A percentile compares a stretch with the other conserved stretches of the same genome.
These are phyloP conservation scores for Cyphellophora europaea DNA, from an alignment of 2,329 filamentous ascomycete genomes.

Conservation along the genomic window DNA sequence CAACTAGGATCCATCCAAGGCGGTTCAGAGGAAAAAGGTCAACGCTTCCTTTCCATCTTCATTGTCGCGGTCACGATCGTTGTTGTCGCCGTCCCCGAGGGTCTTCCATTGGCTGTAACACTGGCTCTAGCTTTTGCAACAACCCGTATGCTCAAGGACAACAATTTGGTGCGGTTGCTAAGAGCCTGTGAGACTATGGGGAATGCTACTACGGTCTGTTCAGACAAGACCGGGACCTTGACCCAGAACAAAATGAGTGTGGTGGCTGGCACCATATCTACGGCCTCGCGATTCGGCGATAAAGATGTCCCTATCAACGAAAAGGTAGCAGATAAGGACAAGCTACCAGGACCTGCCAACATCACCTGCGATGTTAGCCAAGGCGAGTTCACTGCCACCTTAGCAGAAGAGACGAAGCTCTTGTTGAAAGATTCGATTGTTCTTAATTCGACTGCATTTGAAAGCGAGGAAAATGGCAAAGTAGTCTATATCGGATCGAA, in stretches of 20 bases:
- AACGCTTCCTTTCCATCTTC: conserved; percentile 49
- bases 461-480: conserved; percentile 52
- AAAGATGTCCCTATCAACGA: conserved; percentile 23
- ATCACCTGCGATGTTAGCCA: conserved; percentile 40
- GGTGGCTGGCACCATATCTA: conserved; percentile 48
- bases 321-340: conserved; percentile 19
- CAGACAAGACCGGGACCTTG: conserved; percentile 57
- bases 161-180: conserved; percentile 51
- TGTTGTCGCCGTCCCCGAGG: conserved; percentile 53
- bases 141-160: conserved; percentile 54
- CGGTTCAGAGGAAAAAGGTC: conserved; percentile 41
- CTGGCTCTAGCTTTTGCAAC: conserved; percentile 54
- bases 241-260: conserved; percentile 57
- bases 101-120: conserved; percentile 51
- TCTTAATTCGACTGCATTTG: conserved; percentile 62
- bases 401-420: conserved; percentile 44
- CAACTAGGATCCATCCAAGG: conserved; percentile 43
- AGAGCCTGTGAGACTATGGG: conserved; percentile 56
- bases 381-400: conserved; percentile 43
- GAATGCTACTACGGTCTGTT: conserved; percentile 55
- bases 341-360: conserved; percentile 7
- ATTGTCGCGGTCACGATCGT: conserved; percentile 51
- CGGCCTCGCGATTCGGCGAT: conserved; percentile 33
- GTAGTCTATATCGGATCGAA: conserved; percentile 63
- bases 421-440: conserved; percentile 56